Evolutionary conservation across 176 grass and related monocot genomes (phyloP).

Genomic region (Phoenix roebelenii): DNA sequence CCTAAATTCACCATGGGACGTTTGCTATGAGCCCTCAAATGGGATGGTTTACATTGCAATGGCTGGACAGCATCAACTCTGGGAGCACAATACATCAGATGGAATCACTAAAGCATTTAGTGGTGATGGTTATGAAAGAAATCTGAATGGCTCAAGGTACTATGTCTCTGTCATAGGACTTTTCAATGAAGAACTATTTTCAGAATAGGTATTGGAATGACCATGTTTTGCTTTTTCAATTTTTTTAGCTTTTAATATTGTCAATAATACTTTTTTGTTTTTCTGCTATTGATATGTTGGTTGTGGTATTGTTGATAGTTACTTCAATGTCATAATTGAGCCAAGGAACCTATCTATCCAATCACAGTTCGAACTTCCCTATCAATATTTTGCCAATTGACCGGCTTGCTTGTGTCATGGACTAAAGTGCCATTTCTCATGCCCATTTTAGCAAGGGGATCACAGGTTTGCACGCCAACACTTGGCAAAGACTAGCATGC

Average conservation of each 20-base stretch:
- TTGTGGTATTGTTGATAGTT: background rate
- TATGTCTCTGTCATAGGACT: background rate
- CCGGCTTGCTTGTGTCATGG: no score
- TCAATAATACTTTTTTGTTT: no score
- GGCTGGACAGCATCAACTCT: slow-evolving; percentile 96
- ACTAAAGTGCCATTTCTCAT: no score
- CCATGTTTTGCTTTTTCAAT: background rate
- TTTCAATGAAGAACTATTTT: background rate
- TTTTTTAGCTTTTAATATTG: background rate
- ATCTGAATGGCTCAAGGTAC: slow-evolving; percentile 86
- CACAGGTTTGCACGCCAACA: no score
- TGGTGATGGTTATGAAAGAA: slow-evolving; percentile 91
- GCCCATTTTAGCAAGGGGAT: no score
- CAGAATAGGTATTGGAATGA: background rate
- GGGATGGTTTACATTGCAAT: slow-evolving; percentile 82
- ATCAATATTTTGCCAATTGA: no score
- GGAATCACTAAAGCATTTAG: slow-evolving; percentile 66
- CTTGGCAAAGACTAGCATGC: no score
- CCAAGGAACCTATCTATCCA: no score
- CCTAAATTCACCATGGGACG: slow-evolving; percentile 97
- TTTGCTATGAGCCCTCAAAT: slow-evolving; percentile 61
- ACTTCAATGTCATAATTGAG: background rate
- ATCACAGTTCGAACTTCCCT: no score
- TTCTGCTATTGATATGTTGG: background rate
- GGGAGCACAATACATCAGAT: slow-evolving; percentile 60